Evolutionary conservation across 2,329 filamentous ascomycete species (phyloP), one percentile per base, ranked within the genome.

Genomic region (Dactylellina sp.): DNA sequence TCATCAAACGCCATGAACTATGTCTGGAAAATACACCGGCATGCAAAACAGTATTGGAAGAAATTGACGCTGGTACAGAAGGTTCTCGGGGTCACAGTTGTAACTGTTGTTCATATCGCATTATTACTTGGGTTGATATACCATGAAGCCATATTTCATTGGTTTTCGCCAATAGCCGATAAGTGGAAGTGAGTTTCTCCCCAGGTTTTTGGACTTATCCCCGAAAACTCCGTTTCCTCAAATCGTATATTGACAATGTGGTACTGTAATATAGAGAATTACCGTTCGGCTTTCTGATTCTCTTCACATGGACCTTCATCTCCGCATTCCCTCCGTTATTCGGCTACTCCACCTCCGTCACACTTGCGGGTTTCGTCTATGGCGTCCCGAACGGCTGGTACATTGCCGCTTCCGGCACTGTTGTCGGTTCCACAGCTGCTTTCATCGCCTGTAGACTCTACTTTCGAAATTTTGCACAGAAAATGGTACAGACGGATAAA

Each of bases 301-400:
- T 95, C 40, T 96, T 92, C 87, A 80, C 86, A 32, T 83, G 91
- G 77, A 89, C 91, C 37, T 92, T 93, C 80, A 80, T 86, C 42
- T 90, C 93, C 14, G 91, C 89, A 1, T 96, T 97, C 81, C 93
- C 93, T 18, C 93, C 93, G 1, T 81, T 96, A 78, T 89, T 97
- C 76, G 93, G 93, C 12, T 97, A 96, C 84, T 91, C 89, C 75
- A 91, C 90, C 0, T 89, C 89, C 78, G 84, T 90, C 28, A 91
- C 89, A 0, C 84, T 90, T 18, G 84, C 87, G 2, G 89, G 89
- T 0, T 91, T 91, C 78, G 86, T 92, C 14, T 91, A 89, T 80
- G 89, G 89, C 0, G 85, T 91, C 77, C 88, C 88, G 66, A 87
- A 88, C 79, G 88, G 88, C 22, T 97, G 93, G 92, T 88, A 92